Evolutionary conservation across 495 filamentous ascomycete species (phyloP).

Genomic region (Clohesyomyces aquaticus): DNA sequence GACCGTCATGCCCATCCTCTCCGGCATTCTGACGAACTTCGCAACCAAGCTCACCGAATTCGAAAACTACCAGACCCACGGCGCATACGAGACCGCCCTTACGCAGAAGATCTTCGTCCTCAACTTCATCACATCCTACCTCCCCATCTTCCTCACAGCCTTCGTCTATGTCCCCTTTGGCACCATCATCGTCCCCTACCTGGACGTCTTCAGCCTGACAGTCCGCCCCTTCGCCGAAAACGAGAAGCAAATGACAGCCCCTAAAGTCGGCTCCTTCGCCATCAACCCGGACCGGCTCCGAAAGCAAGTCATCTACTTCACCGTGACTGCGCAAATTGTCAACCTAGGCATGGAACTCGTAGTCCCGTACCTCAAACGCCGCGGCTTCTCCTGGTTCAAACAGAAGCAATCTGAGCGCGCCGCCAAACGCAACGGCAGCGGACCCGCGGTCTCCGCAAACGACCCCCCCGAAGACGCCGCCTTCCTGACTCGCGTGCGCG

Average conservation of each 20-base stretch:
- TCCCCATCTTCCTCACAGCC: slow-evolving; percentile 87
- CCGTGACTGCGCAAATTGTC: slow-evolving; percentile 92
- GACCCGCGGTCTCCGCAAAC: slow-evolving; percentile 58
- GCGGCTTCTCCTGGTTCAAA: slow-evolving; percentile 72
- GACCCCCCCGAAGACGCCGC: slow-evolving; percentile 74
- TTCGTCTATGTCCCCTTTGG: slow-evolving; percentile 98
- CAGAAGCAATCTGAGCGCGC: slow-evolving; percentile 64
- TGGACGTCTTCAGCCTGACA: slow-evolving; percentile 82
- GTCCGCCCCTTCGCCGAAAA: slow-evolving; percentile 73
- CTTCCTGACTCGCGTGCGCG: slow-evolving; percentile 79
- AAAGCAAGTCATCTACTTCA: slow-evolving; percentile 96
- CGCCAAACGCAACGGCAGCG: slow-evolving; percentile 49
- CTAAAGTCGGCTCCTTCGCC: slow-evolving; percentile 65
- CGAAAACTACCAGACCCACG: slow-evolving; percentile 90
- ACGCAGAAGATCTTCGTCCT: slow-evolving; percentile 91
- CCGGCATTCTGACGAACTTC: slow-evolving; percentile 71
- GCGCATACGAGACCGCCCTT: slow-evolving; percentile 76
- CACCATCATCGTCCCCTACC: slow-evolving; percentile 79
- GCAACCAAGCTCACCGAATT: slow-evolving; percentile 80
- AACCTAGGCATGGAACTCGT: slow-evolving; percentile 84
- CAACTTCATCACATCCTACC: slow-evolving; percentile 97
- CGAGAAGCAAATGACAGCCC: slow-evolving; percentile 65
- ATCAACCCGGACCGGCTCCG: slow-evolving; percentile 84
- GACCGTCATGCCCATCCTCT: slow-evolving; percentile 77
- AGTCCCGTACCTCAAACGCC: slow-evolving; percentile 81